Evolutionary conservation across 768 basidiomycete genomes (phyloP), one percentile per base, ranked within the genome.

Genomic region (Xanthoconium stramineum): DNA sequence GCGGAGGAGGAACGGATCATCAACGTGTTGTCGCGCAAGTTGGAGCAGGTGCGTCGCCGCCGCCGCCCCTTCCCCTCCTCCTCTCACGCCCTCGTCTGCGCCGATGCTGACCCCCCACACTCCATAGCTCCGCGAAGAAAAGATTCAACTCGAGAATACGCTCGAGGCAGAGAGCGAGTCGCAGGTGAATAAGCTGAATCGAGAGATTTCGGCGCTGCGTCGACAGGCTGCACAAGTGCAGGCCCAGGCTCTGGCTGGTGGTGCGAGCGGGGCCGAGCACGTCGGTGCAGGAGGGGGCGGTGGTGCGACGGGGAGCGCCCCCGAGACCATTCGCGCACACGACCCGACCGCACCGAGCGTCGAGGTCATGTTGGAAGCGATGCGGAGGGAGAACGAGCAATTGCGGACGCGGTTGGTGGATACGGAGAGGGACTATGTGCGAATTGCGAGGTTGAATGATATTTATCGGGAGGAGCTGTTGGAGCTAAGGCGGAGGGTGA

Each of bases 1-100:
- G 91, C 91, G 12, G 91, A 94, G 72, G 90, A 94, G 72, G 91
- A 94, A 69, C 83, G 90, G 44, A 91, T 94, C 52, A 88, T 91
- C 61, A 92, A 91, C 57, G 77, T 88, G 8, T 74, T 94, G 52
- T 91, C 88, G 29, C 78, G 90, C 62, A 94, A 93, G 69, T 77
- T 94, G 50, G 89, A 93, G 74, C 81, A 89, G 85, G 91, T 45
- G 19, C 30, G 0, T 19, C 2, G 14, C 8, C 8, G 20, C 3
- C 9, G 3, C 6, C 11, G 6, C 9, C 13, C 8, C 20, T 14
- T 11, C 10, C 5, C 36, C 12, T 28, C 17, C 11, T 1, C 9
- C 14, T 33, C 17, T 44, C 30, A 3, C 17, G 17, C 3, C 2
- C 17, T 6, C 30, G 7, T 3, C 14, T 36, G 33, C 29, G 6